phyloP scores from a whole-genome alignment of 768 basidiomycete species.

The Tylopilus rubrobrunneus region DNA sequence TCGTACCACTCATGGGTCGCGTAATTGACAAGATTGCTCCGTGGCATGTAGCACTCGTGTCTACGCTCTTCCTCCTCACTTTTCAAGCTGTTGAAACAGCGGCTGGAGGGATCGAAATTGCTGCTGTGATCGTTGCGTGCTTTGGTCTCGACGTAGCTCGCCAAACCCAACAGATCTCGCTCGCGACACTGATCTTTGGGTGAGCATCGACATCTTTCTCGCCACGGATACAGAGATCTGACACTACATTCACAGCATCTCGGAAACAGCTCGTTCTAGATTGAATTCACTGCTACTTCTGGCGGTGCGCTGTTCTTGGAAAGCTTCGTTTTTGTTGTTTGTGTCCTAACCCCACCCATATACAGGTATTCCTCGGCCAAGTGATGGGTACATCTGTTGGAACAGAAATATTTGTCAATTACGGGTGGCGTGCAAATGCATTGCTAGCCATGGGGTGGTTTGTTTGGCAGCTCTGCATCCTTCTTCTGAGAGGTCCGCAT shows the following conservation, averaged over 20 bases:
- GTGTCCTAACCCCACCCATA: conserved; percentile 7
- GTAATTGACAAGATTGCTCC: conserved; percentile 64
- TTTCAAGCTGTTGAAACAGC: conserved; percentile 61
- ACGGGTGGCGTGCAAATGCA: conserved; percentile 65
- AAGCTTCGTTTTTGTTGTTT: background rate
- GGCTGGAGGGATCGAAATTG: conserved; percentile 26
- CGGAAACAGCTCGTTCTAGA: conserved; percentile 52
- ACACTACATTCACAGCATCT: conserved; percentile 16
- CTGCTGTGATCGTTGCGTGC: too few species aligned
- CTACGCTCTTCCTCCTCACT: conserved; percentile 40
- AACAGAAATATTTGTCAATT: conserved; percentile 41
- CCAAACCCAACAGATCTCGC: too few species aligned
- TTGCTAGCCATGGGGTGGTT: conserved; percentile 55
- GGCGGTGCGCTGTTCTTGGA: conserved; percentile 37
- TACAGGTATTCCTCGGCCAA: conserved; percentile 63
- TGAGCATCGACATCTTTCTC: background rate
- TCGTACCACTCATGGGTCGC: conserved; percentile 65
- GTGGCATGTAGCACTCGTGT: conserved; percentile 66
- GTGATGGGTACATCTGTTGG: conserved; percentile 66
- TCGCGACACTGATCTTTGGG: background rate
- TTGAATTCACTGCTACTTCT: conserved; percentile 71
- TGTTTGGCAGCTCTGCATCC: conserved; percentile 49
- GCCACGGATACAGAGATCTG: background rate
- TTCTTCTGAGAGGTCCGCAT: conserved; percentile 65
- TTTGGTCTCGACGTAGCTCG: too few species aligned